A percentile compares a stretch with the other conserved stretches of the same genome.
Evolutionary conservation across 106 monocot species (phyloP).

Genomic region (Cymbidium sinense): DNA sequence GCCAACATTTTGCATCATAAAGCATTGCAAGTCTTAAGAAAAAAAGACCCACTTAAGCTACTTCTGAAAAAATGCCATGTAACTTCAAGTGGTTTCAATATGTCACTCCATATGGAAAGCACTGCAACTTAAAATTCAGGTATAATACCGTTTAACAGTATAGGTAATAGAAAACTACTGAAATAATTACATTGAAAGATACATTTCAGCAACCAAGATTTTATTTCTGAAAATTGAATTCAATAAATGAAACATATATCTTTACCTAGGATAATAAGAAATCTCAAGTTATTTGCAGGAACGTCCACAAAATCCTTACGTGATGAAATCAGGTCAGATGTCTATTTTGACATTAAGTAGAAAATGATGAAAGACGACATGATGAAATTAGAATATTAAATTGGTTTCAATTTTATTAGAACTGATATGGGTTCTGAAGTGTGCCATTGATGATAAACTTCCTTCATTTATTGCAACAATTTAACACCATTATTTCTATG

Average conservation of each 20-base stretch:
- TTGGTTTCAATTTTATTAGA: too few species aligned
- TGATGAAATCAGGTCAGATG: neutral
- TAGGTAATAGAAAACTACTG: neutral
- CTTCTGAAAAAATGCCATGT: neutral
- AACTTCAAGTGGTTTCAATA: neutral
- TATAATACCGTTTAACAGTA: neutral
- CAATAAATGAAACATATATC: neutral
- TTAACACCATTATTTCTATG: neutral
- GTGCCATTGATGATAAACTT: neutral
- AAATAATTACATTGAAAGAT: neutral
- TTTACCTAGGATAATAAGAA: neutral
- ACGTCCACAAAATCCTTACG: neutral
- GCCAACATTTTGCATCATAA: too few species aligned
- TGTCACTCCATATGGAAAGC: neutral
- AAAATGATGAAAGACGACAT: neutral
- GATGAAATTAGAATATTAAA: too few species aligned
- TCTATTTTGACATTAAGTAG: neutral
- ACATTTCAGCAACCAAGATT: neutral
- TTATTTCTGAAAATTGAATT: constrained; percentile 1
- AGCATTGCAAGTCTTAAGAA: neutral
- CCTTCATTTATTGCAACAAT: neutral
- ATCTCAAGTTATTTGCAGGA: neutral
- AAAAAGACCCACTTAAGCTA: too few species aligned
- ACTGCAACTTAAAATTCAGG: neutral
- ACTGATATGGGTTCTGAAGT: too few species aligned